These are phyloP conservation scores for Leccinum subrobustum DNA, from an alignment of 1,284 basidiomycete genomes.

Conservation along the genomic window DNA sequence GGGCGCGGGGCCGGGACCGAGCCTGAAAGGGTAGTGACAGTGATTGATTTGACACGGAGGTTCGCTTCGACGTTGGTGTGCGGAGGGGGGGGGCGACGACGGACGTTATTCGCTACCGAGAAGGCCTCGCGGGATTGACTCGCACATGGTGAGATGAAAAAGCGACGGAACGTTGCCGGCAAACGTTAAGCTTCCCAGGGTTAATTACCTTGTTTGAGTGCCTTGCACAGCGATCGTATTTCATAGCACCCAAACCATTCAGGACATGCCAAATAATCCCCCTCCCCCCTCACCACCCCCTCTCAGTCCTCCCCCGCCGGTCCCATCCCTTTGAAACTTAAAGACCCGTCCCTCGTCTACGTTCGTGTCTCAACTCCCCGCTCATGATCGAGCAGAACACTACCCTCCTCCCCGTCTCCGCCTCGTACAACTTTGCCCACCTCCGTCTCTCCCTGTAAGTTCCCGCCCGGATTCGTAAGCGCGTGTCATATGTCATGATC, in stretches of 20 bases:
- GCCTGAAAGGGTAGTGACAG: background rate
- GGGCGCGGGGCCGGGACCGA: conserved; percentile 14
- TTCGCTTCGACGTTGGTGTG: conserved; percentile 23
- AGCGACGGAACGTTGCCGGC: conserved; percentile 31
- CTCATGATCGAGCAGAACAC: conserved; percentile 44
- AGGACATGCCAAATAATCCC: background rate
- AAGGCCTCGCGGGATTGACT: conserved; percentile 30
- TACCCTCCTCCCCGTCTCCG: conserved; percentile 44
- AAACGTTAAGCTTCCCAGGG: conserved; percentile 34
- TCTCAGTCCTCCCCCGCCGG: background rate
- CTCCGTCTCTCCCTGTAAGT: conserved; percentile 61
- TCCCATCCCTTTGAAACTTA: conserved; percentile 10
- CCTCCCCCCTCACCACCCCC: too few species aligned
- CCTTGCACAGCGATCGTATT: conserved; percentile 37
- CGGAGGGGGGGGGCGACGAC: conserved; percentile 14
- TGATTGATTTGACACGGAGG: conserved; percentile 16
- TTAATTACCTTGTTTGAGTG: conserved; percentile 33
- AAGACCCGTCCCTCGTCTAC: conserved; percentile 11
- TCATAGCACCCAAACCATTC: conserved; percentile 22
- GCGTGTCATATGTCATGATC: conserved; percentile 32
- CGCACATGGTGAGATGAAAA: conserved; percentile 31
- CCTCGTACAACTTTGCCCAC: conserved; percentile 57
- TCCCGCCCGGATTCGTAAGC: conserved; percentile 12
- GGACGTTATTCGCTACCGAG: conserved; percentile 41
- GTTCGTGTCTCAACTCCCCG: conserved; percentile 10